Percentiles rank a stretch among this genome's conserved stretches.
Conservation (phyloP, 23 red algal genomes). For the Gracilaria domingensis region DNA sequence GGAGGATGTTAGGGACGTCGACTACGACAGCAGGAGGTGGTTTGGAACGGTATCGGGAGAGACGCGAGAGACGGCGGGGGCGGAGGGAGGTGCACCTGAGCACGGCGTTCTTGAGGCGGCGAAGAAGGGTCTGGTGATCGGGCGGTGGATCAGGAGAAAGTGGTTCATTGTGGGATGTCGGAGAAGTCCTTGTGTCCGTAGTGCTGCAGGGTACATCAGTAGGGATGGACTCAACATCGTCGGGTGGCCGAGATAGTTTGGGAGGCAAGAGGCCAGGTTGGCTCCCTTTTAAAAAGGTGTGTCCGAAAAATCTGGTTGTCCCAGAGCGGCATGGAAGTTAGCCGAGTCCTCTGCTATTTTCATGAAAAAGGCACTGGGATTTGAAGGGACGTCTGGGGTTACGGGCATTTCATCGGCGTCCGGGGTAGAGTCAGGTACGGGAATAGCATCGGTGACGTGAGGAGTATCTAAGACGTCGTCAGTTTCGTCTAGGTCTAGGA, state of each 20-base stretch:
- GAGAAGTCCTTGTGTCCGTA: neutral
- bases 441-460: neutral
- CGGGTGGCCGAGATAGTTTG: constrained; percentile 11
- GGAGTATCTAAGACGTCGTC: neutral
- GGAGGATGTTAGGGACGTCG: neutral
- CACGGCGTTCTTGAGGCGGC: constrained; percentile 16
- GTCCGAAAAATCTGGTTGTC: neutral
- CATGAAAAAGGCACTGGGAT: too few species aligned
- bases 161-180: neutral
- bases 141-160: neutral
- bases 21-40: neutral
- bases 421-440: neutral
- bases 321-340: neutral
- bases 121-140: constrained; percentile 18
- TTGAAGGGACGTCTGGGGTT: too few species aligned
- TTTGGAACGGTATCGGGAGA: neutral
- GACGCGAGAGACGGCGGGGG: neutral
- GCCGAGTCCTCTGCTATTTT: neutral
- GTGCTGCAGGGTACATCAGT: neutral
- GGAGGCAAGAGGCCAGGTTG: constrained; percentile 7
- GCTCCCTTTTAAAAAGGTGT: constrained; percentile 19
- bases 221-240: too few species aligned
- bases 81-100: neutral
- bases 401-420: too few species aligned
- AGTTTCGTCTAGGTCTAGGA: neutral